Percentiles rank a stretch among this genome's conserved stretches.
Conservation (phyloP, 495 filamentous ascomycete species). For the Penicillium flavigenum region DNA sequence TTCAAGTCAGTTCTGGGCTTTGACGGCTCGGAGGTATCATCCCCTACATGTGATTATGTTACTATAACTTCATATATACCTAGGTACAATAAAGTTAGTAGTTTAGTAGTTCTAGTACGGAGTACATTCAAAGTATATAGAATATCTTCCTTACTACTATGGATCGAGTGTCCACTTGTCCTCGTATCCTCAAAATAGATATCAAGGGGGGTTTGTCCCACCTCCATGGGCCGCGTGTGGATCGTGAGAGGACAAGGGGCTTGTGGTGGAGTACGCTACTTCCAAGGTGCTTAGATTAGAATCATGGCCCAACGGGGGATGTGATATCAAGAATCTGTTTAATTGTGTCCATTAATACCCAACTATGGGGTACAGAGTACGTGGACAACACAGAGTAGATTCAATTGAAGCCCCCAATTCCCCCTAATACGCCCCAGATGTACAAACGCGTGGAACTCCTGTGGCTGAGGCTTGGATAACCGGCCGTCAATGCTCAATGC, state of each 20-base stretch:
- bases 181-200: constrained; percentile 2
- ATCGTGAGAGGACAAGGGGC: constrained; percentile 24
- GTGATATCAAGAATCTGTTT: neutral
- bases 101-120: no score
- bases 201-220: constrained; percentile 21
- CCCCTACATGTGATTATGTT: no score
- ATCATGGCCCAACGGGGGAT: constrained; percentile 13
- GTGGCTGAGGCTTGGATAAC: constrained; percentile 21
- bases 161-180: neutral
- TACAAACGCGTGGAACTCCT: constrained; percentile 22
- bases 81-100: no score
- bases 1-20: neutral
- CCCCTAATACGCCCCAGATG: constrained; percentile 3
- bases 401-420: neutral
- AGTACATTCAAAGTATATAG: no score
- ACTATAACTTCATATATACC: no score
- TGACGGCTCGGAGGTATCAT: neutral
- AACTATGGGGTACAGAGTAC: neutral
- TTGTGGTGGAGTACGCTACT: constrained; percentile 29
- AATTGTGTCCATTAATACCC: neutral
- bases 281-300: constrained; percentile 25
- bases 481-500: constrained; percentile 24
- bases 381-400: neutral
- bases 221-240: constrained; percentile 29
- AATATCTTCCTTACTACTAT: no score